Evolutionary conservation across 352 stramenopile species (phyloP).

Genomic region (Globisporangium middletonii): DNA sequence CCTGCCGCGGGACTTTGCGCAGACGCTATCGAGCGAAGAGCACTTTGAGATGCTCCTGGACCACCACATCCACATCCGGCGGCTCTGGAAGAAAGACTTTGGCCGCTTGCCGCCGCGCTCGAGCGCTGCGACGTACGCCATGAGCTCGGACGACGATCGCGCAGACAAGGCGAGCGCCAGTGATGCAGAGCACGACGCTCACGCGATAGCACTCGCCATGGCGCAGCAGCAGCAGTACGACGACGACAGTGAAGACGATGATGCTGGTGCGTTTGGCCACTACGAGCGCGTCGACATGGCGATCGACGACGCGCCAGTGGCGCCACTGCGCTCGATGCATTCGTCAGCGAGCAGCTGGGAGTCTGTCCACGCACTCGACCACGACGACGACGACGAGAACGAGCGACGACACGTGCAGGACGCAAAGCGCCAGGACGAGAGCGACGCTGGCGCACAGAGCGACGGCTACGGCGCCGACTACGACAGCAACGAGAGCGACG

Average conservation of each 20-base stretch:
- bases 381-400: background rate
- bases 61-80: slow-evolving; percentile 72
- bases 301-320: no score
- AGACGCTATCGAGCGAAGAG: slow-evolving; percentile 45
- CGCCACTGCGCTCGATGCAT: background rate
- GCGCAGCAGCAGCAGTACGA: background rate
- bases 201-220: slow-evolving; percentile 3
- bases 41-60: slow-evolving; percentile 75
- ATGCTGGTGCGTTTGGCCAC: slow-evolving; percentile 5
- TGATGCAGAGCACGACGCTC: slow-evolving; percentile 9
- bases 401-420: no score
- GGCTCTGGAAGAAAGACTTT: slow-evolving; percentile 83
- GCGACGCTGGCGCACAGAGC: slow-evolving; percentile 5
- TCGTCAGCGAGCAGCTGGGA: slow-evolving; percentile 28
- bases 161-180: slow-evolving; percentile 9
- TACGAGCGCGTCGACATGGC: slow-evolving; percentile 9
- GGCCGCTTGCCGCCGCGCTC: slow-evolving; percentile 44
- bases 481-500: slow-evolving; percentile 57
- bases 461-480: slow-evolving; percentile 67
- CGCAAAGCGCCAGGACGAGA: background rate
- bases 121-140: slow-evolving; percentile 8
- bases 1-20: slow-evolving; percentile 59
- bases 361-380: slow-evolving; percentile 10
- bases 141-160: slow-evolving; percentile 2
- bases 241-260: slow-evolving; percentile 7